Conservation (phyloP, 2,329 filamentous ascomycete species). For the Clathrospora elynae region DNA sequence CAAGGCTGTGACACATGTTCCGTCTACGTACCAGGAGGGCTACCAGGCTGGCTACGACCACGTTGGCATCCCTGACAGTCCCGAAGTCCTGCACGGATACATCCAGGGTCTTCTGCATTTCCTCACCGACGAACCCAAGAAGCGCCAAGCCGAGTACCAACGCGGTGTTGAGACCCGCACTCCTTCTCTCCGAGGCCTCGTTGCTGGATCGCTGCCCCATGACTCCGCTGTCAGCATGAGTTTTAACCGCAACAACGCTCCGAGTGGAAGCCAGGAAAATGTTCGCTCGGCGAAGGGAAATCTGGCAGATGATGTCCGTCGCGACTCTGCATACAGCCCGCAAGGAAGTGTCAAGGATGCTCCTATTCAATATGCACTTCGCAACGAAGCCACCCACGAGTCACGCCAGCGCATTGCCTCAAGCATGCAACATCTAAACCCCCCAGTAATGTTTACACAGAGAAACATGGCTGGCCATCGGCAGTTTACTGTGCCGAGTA, state of each 20-base stretch:
- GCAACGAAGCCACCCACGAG: slow-evolving; percentile 22
- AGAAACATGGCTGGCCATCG: slow-evolving; percentile 14
- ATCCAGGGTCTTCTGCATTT: slow-evolving; percentile 41
- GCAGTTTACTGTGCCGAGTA: slow-evolving; percentile 9
- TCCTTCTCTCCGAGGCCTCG: slow-evolving; percentile 35
- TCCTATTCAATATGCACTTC: slow-evolving; percentile 14
- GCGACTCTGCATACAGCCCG: slow-evolving; percentile 23
- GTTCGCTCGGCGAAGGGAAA: slow-evolving; percentile 21
- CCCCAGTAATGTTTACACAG: slow-evolving; percentile 20
- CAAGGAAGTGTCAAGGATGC: slow-evolving; percentile 16
- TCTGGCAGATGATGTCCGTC: slow-evolving; percentile 13
- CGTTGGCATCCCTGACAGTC: slow-evolving; percentile 38
- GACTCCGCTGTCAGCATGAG: slow-evolving; percentile 40
- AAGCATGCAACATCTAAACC: slow-evolving; percentile 17
- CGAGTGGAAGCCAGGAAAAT: slow-evolving; percentile 33
- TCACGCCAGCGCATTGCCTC: slow-evolving; percentile 20
- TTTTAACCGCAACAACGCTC: slow-evolving; percentile 24
- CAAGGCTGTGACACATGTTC: slow-evolving; percentile 29
- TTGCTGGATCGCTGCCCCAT: slow-evolving; percentile 30
- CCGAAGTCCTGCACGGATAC: slow-evolving; percentile 43
- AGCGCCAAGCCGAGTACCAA: slow-evolving; percentile 18
- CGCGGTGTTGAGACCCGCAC: slow-evolving; percentile 20
- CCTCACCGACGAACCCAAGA: slow-evolving; percentile 36
- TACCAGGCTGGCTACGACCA: slow-evolving; percentile 48
- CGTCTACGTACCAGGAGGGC: slow-evolving; percentile 46